Conservation (phyloP, 306 rosid species). For the Astragalus glycyphyllos region DNA sequence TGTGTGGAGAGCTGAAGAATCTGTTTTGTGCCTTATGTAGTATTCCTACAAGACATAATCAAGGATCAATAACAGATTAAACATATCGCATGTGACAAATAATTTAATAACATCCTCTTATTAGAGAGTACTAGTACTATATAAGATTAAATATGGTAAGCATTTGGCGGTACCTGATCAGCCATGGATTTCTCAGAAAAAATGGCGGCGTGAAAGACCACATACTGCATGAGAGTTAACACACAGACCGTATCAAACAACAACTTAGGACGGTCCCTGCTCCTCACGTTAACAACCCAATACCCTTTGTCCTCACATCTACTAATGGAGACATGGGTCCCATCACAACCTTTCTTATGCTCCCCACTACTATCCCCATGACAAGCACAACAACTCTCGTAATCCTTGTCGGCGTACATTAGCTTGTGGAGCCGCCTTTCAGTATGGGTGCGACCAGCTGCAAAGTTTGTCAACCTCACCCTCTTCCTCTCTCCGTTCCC, state of each 20-base stretch:
- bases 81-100: too few relatives aligned
- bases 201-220: conserved; percentile 86
- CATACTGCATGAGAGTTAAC: conserved; percentile 72
- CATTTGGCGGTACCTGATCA: conserved; percentile 61
- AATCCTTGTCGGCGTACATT: conserved; percentile 71
- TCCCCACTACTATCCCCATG: conserved; percentile 48
- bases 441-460: conserved; percentile 58
- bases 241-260: conserved; percentile 86
- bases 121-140: too few relatives aligned
- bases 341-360: conserved; percentile 69
- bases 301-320: conserved; percentile 73
- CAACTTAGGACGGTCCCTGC: conserved; percentile 81
- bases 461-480: conserved; percentile 56
- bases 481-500: conserved; percentile 55
- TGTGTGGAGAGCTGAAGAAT: conserved; percentile 44
- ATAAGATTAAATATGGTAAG: neutral
- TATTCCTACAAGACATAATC: conserved; percentile 63
- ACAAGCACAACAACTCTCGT: conserved; percentile 59
- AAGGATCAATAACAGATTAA: too few relatives aligned
- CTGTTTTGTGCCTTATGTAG: conserved; percentile 60
- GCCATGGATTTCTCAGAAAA: conserved; percentile 70
- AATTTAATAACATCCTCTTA: too few relatives aligned
- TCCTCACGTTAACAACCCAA: conserved; percentile 64
- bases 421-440: conserved; percentile 92
- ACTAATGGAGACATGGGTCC: conserved; percentile 68